Conservation (phyloP, 2,329 filamentous ascomycete species). For the Talaromyces sp. region DNA sequence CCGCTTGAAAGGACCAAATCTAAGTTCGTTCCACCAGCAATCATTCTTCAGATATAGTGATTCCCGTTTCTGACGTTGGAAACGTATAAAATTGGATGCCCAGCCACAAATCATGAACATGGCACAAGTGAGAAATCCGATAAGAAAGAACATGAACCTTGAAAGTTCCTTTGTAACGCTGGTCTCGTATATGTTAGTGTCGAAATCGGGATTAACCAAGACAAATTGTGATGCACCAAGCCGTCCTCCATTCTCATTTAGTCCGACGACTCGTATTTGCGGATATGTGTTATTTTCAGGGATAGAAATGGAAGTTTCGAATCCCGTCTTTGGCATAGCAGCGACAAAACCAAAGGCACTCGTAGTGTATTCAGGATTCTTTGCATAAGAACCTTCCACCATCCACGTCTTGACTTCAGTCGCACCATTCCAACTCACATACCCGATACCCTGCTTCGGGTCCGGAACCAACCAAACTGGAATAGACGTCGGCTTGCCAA, state of each 20-base stretch:
- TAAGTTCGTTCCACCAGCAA: background rate
- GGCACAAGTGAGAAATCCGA: background rate
- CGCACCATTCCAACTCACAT: constrained; percentile 48
- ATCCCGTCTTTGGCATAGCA: background rate
- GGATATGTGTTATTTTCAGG: background rate
- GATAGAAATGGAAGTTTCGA: constrained; percentile 6
- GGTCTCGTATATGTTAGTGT: background rate
- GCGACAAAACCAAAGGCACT: background rate
- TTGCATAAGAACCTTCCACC: constrained; percentile 24
- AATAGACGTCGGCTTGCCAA: constrained; percentile 44
- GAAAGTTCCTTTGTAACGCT: background rate
- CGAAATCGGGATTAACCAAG: background rate
- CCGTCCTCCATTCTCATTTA: background rate
- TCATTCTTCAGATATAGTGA: background rate
- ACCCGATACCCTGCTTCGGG: constrained; percentile 26
- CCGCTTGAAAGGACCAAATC: background rate
- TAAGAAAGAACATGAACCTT: background rate
- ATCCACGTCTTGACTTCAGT: constrained; percentile 37
- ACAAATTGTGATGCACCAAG: background rate
- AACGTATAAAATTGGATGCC: background rate
- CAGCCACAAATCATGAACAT: background rate
- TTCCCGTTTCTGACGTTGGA: background rate
- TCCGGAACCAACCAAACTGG: constrained; percentile 26
- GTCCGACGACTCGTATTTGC: background rate
- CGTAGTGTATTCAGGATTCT: background rate